These are phyloP conservation scores for Hypoxylon rickii DNA, from an alignment of 495 filamentous ascomycete genomes.

Conservation along the genomic window DNA sequence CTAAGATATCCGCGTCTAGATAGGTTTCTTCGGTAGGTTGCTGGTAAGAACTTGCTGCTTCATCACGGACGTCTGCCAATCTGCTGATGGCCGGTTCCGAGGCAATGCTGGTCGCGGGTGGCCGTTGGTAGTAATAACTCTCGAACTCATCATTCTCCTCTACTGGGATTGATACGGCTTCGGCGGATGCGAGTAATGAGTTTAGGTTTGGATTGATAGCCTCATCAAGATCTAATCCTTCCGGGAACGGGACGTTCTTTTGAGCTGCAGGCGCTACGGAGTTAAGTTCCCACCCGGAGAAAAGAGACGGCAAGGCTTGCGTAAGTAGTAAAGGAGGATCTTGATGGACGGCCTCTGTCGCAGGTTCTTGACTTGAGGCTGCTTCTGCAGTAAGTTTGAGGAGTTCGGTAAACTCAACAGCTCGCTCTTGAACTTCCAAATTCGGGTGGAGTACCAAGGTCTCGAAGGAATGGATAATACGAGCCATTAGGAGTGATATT, in stretches of 20 bases:
- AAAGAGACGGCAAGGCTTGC: constrained; percentile 85
- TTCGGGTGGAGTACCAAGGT: constrained; percentile 76
- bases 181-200: constrained; percentile 63
- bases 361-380: constrained; percentile 63
- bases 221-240: constrained; percentile 71
- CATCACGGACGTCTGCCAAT: constrained; percentile 47
- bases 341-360: constrained; percentile 55
- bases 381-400: constrained; percentile 84
- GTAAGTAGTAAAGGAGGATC: constrained; percentile 81
- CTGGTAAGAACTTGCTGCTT: constrained; percentile 67
- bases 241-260: constrained; percentile 80
- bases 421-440: constrained; percentile 93
- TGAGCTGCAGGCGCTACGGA: constrained; percentile 85
- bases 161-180: constrained; percentile 55
- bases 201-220: constrained; percentile 80
- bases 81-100: constrained; percentile 59
- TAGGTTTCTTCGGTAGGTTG: constrained; percentile 58
- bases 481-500: constrained; percentile 73
- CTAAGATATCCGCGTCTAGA: constrained; percentile 65
- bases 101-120: constrained; percentile 44
- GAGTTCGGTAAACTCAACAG: constrained; percentile 89
- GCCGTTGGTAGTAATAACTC: constrained; percentile 71
- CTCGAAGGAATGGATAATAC: constrained; percentile 81
- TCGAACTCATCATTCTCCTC: constrained; percentile 67
- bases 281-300: constrained; percentile 83